These are phyloP conservation scores for Flaveria floridana DNA, from an alignment of 140 eudicot species.

Conservation along the genomic window DNA sequence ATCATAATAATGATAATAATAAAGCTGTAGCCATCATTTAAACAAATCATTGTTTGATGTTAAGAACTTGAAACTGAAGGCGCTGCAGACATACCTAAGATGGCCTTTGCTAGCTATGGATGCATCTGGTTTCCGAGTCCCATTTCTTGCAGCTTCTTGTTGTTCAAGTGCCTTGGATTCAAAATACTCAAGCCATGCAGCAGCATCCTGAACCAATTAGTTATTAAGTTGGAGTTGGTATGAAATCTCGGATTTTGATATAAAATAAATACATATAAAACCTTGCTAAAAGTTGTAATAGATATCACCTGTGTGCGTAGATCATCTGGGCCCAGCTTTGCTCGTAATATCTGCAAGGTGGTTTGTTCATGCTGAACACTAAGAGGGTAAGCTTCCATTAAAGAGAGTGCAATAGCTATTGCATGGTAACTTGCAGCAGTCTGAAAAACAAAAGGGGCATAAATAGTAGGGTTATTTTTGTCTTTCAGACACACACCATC, in stretches of 20 bases:
- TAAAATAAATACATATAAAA: conserved; percentile 8
- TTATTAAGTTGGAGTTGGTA: conserved; percentile 12
- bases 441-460: conserved; percentile 43
- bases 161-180: conserved; percentile 99
- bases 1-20: conserved; percentile 2
- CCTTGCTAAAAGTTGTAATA: background rate
- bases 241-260: conserved; percentile 13
- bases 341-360: conserved; percentile 91
- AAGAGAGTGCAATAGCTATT: conserved; percentile 94
- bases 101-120: conserved; percentile 99
- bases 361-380: conserved; percentile 99
- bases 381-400: conserved; percentile 99
- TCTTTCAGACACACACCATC: conserved; percentile 24
- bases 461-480: conserved; percentile 10
- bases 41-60: conserved; percentile 12
- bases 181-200: conserved; percentile 99
- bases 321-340: conserved; percentile 98
- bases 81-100: conserved; percentile 61
- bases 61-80: conserved; percentile 13
- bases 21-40: conserved; percentile 1
- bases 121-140: conserved; percentile 96
- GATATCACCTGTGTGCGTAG: conserved; percentile 84
- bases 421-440: conserved; percentile 99
- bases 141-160: conserved; percentile 99
- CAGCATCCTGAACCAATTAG: conserved; percentile 82